Evolutionary conservation across 2,329 filamentous ascomycete genomes (phyloP).

Genomic region (Penicillium polonicum): DNA sequence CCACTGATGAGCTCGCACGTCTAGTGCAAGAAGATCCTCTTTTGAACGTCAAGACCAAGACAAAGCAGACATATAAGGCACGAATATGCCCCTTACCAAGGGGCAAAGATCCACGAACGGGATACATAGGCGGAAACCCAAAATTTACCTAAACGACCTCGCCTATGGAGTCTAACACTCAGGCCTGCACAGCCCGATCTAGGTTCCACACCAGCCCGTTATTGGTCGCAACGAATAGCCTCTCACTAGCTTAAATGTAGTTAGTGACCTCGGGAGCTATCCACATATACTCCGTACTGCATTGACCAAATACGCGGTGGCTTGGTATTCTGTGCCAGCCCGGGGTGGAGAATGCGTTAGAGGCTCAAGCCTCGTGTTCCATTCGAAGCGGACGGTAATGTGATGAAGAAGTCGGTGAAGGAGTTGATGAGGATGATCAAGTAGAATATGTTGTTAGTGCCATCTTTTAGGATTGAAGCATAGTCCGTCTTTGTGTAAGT

Average conservation of each 20-base stretch:
- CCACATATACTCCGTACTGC: no score
- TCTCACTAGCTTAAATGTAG: no score
- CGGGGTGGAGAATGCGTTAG: slow-evolving; percentile 62
- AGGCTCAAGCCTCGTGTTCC: slow-evolving; percentile 61
- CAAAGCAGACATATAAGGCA: no score
- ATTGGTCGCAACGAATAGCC: neutral
- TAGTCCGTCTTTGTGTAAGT: neutral
- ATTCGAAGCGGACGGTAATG: slow-evolving; percentile 49
- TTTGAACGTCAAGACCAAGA: no score
- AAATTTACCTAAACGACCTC: no score
- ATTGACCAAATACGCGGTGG: no score
- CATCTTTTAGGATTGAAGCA: no score
- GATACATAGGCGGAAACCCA: no score
- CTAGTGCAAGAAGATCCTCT: no score
- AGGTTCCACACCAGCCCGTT: neutral
- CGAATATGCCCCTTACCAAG: no score
- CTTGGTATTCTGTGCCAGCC: slow-evolving; percentile 52
- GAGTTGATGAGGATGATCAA: slow-evolving; percentile 34
- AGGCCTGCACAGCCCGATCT: neutral
- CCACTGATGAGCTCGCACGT: no score
- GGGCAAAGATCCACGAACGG: no score
- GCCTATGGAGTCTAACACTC: neutral
- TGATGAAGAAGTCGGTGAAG: slow-evolving; percentile 45
- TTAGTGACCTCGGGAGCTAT: neutral
- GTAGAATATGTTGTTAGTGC: neutral